Evolutionary conservation across 78 protist species (phyloP).

Genomic region (Thecamonas trahens): DNA sequence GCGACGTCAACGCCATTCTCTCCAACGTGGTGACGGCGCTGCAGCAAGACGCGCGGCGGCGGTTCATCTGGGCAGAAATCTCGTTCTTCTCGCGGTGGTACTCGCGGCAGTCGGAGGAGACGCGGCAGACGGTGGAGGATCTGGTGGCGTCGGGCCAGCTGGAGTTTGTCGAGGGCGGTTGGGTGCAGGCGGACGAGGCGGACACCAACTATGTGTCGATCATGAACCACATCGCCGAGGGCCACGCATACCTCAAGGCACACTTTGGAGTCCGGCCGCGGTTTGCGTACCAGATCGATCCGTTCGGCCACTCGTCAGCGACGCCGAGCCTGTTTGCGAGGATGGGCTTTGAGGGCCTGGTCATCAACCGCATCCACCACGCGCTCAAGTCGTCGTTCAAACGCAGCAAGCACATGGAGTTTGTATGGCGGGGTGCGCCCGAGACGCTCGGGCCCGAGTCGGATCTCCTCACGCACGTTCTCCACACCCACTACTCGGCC

Average conservation of each 20-base stretch:
- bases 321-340: slow-evolving; percentile 23
- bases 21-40: slow-evolving; percentile 8
- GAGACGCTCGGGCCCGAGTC: slow-evolving; percentile 9
- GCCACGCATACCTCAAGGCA: slow-evolving; percentile 49
- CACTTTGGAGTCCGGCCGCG: slow-evolving; percentile 27
- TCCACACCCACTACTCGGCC: slow-evolving; percentile 35
- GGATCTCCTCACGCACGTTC: slow-evolving; percentile 32
- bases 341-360: slow-evolving; percentile 43
- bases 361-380: slow-evolving; percentile 49
- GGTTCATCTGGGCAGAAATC: slow-evolving; percentile 48
- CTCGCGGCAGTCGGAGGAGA: neutral
- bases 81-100: slow-evolving; percentile 59
- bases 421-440: slow-evolving; percentile 51
- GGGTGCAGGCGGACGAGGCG: slow-evolving; percentile 71
- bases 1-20: slow-evolving; percentile 5
- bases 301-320: slow-evolving; percentile 62
- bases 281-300: slow-evolving; percentile 78
- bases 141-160: slow-evolving; percentile 36
- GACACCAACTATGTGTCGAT: slow-evolving; percentile 12
- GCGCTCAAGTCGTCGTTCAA: neutral
- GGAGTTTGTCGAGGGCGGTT: slow-evolving; percentile 37
- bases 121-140: neutral
- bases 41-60: neutral
- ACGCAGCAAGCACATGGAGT: slow-evolving; percentile 37
- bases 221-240: slow-evolving; percentile 68